Evolutionary conservation across 257 asterid genomes (phyloP).

Genomic region (Solanum rostratum): DNA sequence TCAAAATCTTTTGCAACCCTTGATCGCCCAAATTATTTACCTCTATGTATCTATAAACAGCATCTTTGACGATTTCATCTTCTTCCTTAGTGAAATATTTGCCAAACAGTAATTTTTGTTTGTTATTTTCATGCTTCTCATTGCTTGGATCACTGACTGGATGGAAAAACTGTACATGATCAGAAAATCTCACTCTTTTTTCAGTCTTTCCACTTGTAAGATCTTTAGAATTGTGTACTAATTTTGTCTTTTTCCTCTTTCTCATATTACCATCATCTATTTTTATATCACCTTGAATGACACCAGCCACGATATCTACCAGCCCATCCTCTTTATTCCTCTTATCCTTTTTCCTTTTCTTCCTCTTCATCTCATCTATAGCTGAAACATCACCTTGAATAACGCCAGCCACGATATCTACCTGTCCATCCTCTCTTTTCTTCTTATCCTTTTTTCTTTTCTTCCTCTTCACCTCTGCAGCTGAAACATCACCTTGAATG

Average conservation of each 20-base stretch:
- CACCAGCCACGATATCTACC: neutral
- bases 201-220: neutral
- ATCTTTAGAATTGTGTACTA: neutral
- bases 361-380: neutral
- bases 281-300: neutral
- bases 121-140: neutral
- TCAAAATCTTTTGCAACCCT: neutral
- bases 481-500: neutral
- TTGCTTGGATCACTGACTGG: neutral
- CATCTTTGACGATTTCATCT: neutral
- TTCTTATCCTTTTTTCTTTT: neutral
- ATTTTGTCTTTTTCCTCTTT: neutral
- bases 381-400: neutral
- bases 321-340: neutral
- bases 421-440: neutral
- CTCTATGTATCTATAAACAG: neutral
- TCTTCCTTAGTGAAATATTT: neutral
- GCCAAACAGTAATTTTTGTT: neutral
- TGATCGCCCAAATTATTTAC: neutral
- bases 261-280: neutral
- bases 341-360: neutral
- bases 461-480: neutral
- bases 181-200: neutral
- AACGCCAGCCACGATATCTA: neutral
- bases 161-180: neutral